Percentiles rank a stretch among this genome's conserved stretches.
These are phyloP conservation scores for Eucalyptus polyanthemos DNA, from an alignment of 345 rosid genomes.

Conservation along the genomic window DNA sequence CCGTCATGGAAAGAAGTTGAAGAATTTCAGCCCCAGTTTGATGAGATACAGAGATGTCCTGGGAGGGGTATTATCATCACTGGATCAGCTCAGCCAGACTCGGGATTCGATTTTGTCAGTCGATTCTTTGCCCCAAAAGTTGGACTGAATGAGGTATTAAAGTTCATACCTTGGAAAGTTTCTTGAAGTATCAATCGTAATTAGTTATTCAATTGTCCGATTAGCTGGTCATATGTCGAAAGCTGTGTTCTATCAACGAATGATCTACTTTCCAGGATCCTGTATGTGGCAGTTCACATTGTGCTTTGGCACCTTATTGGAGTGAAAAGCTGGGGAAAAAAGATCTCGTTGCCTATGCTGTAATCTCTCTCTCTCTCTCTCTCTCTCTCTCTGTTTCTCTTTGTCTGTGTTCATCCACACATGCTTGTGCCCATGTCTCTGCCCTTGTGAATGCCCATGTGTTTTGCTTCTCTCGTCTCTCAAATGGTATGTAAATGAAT, in stretches of 20 bases:
- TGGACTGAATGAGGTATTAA: constrained; percentile 51
- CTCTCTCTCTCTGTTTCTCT: neutral
- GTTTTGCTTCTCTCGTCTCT: neutral
- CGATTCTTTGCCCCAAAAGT: constrained; percentile 60
- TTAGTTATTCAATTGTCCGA: neutral
- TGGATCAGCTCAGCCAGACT: constrained; percentile 33
- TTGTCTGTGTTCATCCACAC: no score
- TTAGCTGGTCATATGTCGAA: neutral
- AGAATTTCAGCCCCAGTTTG: constrained; percentile 36
- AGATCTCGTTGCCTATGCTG: constrained; percentile 49
- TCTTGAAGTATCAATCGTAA: neutral
- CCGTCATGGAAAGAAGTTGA: constrained; percentile 43
- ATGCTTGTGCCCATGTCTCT: no score
- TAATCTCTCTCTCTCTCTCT: constrained; percentile 7
- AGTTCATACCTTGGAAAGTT: neutral
- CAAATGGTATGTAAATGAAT: neutral
- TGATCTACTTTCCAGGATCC: constrained; percentile 42
- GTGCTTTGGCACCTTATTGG: constrained; percentile 73
- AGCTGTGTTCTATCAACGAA: neutral
- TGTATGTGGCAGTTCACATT: constrained; percentile 72
- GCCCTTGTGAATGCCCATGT: no score
- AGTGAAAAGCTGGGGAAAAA: constrained; percentile 34
- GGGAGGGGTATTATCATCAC: constrained; percentile 45
- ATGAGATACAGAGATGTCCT: constrained; percentile 36
- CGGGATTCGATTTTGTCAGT: constrained; percentile 52